A percentile compares a stretch with the other conserved stretches of the same genome.
Conservation (phyloP, 768 basidiomycete genomes). For the Lentinula lateritia region DNA sequence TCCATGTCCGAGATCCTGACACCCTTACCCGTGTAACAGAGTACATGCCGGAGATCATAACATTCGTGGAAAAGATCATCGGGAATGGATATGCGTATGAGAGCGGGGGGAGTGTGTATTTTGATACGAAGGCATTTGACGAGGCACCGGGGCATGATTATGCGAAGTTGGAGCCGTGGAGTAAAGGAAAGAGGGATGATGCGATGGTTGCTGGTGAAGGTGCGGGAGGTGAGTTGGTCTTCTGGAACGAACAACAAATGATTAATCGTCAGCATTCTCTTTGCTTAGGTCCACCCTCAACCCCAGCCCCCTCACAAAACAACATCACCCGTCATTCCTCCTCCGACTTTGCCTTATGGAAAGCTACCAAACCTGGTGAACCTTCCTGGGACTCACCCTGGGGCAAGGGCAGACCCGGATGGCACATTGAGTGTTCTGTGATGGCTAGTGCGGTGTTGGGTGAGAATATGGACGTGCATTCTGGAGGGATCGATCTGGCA, state of each 20-base stretch:
- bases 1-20: constrained; percentile 84
- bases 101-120: constrained; percentile 80
- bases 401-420: constrained; percentile 94
- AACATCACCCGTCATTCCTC: constrained; percentile 67
- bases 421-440: constrained; percentile 99
- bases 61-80: constrained; percentile 82
- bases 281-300: constrained; percentile 22
- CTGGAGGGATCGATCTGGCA: constrained; percentile 94
- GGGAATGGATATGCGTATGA: constrained; percentile 78
- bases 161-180: constrained; percentile 94
- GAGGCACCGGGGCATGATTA: constrained; percentile 73
- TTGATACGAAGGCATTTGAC: constrained; percentile 83
- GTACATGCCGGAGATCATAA: constrained; percentile 92
- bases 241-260: not conserved
- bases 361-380: constrained; percentile 92
- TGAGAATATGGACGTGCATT: constrained; percentile 93
- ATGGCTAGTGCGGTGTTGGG: constrained; percentile 94
- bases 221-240: constrained; percentile 54
- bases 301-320: constrained; percentile 40
- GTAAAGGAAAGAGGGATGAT: constrained; percentile 88
- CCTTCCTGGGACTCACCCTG: constrained; percentile 96
- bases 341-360: constrained; percentile 97
- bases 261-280: not conserved
- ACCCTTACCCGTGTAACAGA: constrained; percentile 93
- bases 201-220: too few relatives aligned